phyloP scores from a whole-genome alignment of 2,329 filamentous ascomycete genomes.

The Aspergillus sp. region DNA sequence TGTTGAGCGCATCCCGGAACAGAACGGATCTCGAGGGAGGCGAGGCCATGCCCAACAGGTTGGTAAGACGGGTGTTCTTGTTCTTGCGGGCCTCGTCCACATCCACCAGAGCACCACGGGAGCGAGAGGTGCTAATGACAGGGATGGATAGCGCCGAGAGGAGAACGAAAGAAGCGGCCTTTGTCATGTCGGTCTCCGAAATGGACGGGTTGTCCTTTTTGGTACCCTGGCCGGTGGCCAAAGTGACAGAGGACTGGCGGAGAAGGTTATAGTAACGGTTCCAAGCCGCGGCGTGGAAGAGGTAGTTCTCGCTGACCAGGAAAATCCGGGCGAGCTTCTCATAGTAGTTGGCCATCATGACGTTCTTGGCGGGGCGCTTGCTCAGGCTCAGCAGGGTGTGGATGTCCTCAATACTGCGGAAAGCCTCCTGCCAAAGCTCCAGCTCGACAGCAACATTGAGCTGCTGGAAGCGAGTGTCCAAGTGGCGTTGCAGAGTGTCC shows the following conservation, averaged over 20 bases:
- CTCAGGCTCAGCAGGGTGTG: conserved; percentile 94
- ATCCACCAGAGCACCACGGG: conserved; percentile 89
- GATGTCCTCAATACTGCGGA: conserved; percentile 98
- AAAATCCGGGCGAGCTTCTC: conserved; percentile 98
- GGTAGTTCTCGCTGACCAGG: conserved; percentile 97
- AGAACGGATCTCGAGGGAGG: conserved; percentile 81
- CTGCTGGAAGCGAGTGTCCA: conserved; percentile 97
- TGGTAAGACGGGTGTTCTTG: conserved; percentile 96
- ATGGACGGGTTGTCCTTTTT: conserved; percentile 93
- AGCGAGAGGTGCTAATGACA: conserved; percentile 96
- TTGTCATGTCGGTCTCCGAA: conserved; percentile 81
- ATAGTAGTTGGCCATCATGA: conserved; percentile 99
- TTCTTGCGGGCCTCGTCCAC: conserved; percentile 96
- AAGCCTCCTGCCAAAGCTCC: conserved; percentile 98
- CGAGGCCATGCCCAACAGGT: conserved; percentile 85
- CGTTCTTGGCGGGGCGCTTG: conserved; percentile 95
- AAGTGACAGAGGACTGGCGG: conserved; percentile 74
- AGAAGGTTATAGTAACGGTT: conserved; percentile 95
- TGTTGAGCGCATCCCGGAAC: conserved; percentile 93
- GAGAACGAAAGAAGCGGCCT: conserved; percentile 90
- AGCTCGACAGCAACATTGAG: conserved; percentile 96
- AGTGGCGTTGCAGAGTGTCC: conserved; percentile 90
- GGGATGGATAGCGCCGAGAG: conserved; percentile 94
- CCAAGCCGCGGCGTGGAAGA: conserved; percentile 98
- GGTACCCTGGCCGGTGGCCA: conserved; percentile 75